A percentile compares a stretch with the other conserved stretches of the same genome.
Conservation (phyloP, 352 stramenopile species). For the Phytopythium sindhum region DNA sequence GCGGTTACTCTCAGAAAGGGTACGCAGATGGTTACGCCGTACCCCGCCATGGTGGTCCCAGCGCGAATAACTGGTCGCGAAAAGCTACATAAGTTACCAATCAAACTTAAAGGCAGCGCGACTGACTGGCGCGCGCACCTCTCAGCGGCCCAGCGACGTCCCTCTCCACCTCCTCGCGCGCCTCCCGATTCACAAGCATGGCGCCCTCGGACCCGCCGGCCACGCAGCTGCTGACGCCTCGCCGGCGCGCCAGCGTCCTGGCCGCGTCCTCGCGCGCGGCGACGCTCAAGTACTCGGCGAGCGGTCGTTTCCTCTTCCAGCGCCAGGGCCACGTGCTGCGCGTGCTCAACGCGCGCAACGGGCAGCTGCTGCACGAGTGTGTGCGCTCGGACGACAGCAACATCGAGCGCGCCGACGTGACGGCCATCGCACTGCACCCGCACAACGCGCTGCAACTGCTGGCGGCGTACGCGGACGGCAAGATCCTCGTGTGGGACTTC, state of each 20-base stretch:
- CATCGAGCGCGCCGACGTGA: constrained; percentile 24
- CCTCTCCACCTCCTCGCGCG: neutral
- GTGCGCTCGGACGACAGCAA: constrained; percentile 21
- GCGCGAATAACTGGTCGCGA: constrained; percentile 2
- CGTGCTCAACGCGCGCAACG: constrained; percentile 68
- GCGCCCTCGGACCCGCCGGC: neutral
- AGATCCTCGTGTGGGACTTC: constrained; percentile 75
- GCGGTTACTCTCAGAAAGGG: neutral
- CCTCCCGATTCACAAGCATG: neutral
- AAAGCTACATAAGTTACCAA: neutral
- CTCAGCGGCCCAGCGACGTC: neutral
- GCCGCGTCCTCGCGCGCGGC: constrained; percentile 5
- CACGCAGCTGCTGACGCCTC: constrained; percentile 32
- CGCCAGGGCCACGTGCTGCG: constrained; percentile 68
- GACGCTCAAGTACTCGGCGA: constrained; percentile 54
- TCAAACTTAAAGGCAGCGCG: neutral
- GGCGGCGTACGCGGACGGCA: constrained; percentile 62
- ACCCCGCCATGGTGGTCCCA: neutral
- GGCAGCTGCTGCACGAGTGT: constrained; percentile 73
- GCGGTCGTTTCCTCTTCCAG: constrained; percentile 79
- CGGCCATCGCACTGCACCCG: constrained; percentile 60
- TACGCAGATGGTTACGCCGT: neutral
- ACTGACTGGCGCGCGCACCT: constrained; percentile 3
- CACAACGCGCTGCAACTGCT: constrained; percentile 69
- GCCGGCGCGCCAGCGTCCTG: neutral